Evolutionary conservation across 192 early-diverging fungal genomes (phyloP), one percentile per base, ranked within the genome.

Genomic region (Coemansia sp.): DNA sequence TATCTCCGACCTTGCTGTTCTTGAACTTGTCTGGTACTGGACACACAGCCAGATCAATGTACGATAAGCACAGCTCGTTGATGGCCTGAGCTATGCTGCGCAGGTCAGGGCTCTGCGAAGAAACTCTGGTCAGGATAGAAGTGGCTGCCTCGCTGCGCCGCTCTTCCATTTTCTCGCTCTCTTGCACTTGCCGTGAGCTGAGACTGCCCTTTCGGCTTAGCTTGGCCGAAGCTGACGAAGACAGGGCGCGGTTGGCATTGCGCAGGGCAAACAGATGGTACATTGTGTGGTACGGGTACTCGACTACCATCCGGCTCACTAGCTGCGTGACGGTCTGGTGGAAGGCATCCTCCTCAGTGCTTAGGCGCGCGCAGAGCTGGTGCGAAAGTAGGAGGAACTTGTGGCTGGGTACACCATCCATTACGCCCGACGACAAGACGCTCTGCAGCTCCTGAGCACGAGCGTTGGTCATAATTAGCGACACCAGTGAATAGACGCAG

Each of bases 311-410:
- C 0, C 78, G 79, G 31, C 41, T 65, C 6, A 82, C 80, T 11
- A 82, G 67, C 18, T 52, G 67, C 41, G 49, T 54, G 12, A 82
- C 49, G 0, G 67, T 63, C 41, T 40, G 27, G 27, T 78, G 74
- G 64, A 86, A 78, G 29, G 62, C 49, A 33, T 69, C 70, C 12
- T 68, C 66, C 1, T 76, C 79, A 8, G 74, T 77, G 65, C 77
- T 69, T 59, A 86, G 67, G 1, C 77, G 84, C 24, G 80, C 84
- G 10, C 79, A 86, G 38, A 86, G 74, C 66, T 86, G 84, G 65
- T 75, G 80, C 1, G 63, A 68, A 18, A 86, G 71, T 62, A 76
- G 79, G 29, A 86, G 71, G 22, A 86, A 77, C 80, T 82, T 81
- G 67, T 63, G 80, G 61, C 80, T 77, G 24, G 79, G 74, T 22